These are phyloP conservation scores for Huntiella moniliformis DNA, from an alignment of 2,329 filamentous ascomycete species.

Conservation along the genomic window DNA sequence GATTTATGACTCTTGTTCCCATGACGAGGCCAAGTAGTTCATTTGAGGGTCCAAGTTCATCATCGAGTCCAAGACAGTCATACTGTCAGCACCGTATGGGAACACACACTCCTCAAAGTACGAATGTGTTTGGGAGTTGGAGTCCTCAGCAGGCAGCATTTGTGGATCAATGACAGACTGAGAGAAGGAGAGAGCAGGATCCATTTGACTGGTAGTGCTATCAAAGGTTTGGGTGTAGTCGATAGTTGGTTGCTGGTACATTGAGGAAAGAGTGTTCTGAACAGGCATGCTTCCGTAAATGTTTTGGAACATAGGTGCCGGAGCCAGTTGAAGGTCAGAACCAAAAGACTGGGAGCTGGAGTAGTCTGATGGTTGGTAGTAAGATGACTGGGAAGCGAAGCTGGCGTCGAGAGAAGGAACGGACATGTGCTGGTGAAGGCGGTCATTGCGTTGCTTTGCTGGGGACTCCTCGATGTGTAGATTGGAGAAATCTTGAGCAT, in stretches of 20 bases:
- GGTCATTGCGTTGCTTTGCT: not conserved
- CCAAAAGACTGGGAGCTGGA: too few species aligned
- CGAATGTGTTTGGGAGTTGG: not conserved
- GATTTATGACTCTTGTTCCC: constrained; percentile 2
- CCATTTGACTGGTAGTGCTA: not conserved
- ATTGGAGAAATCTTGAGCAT: not conserved
- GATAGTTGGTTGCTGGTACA: too few species aligned
- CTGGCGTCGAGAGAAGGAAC: too few species aligned
- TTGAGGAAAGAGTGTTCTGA: too few species aligned
- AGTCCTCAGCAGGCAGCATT: constrained; percentile 1
- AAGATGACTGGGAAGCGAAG: too few species aligned
- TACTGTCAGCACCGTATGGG: constrained; percentile 11
- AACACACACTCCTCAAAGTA: constrained; percentile 7
- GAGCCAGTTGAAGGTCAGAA: too few species aligned
- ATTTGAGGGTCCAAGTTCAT: constrained; percentile 15
- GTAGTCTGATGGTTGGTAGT: too few species aligned
- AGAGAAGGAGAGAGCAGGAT: not conserved
- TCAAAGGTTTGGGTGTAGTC: not conserved
- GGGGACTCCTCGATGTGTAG: not conserved
- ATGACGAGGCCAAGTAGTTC: constrained; percentile 7
- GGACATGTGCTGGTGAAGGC: not conserved
- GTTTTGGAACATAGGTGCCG: too few species aligned
- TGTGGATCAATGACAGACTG: constrained; percentile 1
- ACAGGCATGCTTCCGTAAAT: too few species aligned
- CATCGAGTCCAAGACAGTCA: constrained; percentile 13